Percentiles rank a stretch among this genome's conserved stretches.
Evolutionary conservation across 805 yeast species (phyloP).

Genomic region (Yamadazyma ubonensis): DNA sequence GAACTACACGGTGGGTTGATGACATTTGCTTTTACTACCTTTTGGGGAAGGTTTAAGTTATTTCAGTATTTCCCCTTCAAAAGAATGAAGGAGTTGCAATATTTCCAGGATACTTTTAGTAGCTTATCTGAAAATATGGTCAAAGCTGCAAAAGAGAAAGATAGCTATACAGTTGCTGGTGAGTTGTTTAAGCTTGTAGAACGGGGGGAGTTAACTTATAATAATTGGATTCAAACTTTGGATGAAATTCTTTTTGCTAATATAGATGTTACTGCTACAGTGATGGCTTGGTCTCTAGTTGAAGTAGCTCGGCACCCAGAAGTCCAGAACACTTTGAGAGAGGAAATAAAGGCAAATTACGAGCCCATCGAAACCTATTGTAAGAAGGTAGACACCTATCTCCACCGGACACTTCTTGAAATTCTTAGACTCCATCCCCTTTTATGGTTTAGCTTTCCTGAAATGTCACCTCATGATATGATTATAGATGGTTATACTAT

Average conservation of each 20-base stretch:
- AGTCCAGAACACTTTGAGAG: constrained; percentile 36
- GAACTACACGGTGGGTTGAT: not conserved
- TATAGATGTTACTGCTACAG: not conserved
- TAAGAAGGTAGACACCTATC: not conserved
- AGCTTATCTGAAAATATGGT: not conserved
- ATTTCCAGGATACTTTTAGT: not conserved
- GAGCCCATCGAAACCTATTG: constrained; percentile 10
- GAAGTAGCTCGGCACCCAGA: constrained; percentile 45
- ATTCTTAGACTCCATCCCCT: not conserved
- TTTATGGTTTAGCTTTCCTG: not conserved
- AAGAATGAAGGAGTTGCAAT: not conserved
- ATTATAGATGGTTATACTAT: not conserved
- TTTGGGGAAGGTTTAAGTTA: not conserved
- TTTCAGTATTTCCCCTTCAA: not conserved
- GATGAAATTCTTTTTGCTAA: not conserved
- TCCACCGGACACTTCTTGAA: not conserved
- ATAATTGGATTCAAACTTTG: not conserved
- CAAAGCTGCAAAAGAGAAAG: not conserved
- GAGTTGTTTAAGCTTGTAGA: not conserved
- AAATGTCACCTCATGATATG: not conserved
- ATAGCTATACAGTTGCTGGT: not conserved
- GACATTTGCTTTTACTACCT: not conserved
- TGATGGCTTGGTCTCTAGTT: constrained; percentile 8
- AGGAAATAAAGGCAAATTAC: constrained; percentile 1
- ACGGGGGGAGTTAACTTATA: not conserved